Conservation (phyloP, 495 filamentous ascomycete genomes). For the Opeltia flavorubescens region DNA sequence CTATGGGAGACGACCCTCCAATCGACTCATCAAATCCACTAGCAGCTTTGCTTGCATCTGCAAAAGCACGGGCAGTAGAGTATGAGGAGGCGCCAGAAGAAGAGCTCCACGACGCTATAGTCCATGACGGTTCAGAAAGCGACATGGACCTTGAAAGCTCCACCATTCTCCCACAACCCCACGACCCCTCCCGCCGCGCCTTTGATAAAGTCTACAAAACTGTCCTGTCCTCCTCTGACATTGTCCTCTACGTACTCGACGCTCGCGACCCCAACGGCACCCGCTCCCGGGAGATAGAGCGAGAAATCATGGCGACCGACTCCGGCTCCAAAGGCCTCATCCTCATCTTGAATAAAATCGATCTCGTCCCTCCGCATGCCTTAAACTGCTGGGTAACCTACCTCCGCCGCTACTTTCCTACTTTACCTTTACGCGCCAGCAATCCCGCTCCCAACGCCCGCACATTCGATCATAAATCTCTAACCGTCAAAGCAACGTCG, state of each 20-base stretch:
- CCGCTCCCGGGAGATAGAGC: slow-evolving; percentile 78
- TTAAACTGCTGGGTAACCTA: slow-evolving; percentile 74
- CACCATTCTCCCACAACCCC: slow-evolving; percentile 18
- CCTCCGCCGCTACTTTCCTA: slow-evolving; percentile 83
- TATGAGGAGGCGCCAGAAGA: slow-evolving; percentile 44
- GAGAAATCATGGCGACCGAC: slow-evolving; percentile 73
- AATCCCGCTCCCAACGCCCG: slow-evolving; percentile 72
- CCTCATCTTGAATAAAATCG: slow-evolving; percentile 93
- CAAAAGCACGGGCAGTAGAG: slow-evolving; percentile 67
- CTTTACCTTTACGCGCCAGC: slow-evolving; percentile 78
- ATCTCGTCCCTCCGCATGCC: slow-evolving; percentile 69
- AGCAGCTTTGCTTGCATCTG: slow-evolving; percentile 86
- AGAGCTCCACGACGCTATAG: slow-evolving; percentile 45
- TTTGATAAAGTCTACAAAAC: slow-evolving; percentile 96
- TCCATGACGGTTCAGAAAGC: slow-evolving; percentile 44
- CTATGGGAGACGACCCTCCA: slow-evolving; percentile 35
- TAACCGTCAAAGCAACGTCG: slow-evolving; percentile 77
- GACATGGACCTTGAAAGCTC: slow-evolving; percentile 30
- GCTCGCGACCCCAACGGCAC: slow-evolving; percentile 87
- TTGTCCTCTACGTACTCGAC: slow-evolving; percentile 88
- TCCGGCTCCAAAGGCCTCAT: slow-evolving; percentile 77
- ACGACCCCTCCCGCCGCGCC: slow-evolving; percentile 62
- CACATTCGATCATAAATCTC: slow-evolving; percentile 80
- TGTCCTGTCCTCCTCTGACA: slow-evolving; percentile 79
- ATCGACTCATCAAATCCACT: slow-evolving; percentile 67